These are phyloP conservation scores for Leavenworthia alabamica DNA, from an alignment of 345 rosid genomes.

Conservation along the genomic window DNA sequence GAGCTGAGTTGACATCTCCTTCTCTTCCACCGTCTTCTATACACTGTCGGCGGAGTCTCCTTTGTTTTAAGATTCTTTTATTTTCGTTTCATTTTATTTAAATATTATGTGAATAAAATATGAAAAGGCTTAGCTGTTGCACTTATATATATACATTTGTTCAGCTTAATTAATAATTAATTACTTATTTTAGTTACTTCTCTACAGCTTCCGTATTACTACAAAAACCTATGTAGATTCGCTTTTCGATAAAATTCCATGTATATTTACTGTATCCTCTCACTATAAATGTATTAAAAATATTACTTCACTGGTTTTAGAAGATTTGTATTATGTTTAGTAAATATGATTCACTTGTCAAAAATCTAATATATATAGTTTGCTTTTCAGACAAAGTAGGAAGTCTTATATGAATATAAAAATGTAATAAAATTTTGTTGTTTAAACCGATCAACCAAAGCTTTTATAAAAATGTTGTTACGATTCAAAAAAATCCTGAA, in stretches of 20 bases:
- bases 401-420: not conserved
- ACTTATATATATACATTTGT: constrained; percentile 26
- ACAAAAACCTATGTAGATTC: constrained; percentile 29
- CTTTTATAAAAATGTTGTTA: not conserved
- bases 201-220: constrained; percentile 26
- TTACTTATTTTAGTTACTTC: constrained; percentile 30
- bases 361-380: not conserved
- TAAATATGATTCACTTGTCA: not conserved
- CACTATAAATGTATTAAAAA: not conserved
- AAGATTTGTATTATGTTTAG: not conserved
- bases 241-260: constrained; percentile 18
- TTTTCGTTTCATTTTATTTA: not conserved
- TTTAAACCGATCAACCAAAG: not conserved
- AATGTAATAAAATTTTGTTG: not conserved
- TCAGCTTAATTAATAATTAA: not conserved
- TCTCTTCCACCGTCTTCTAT: constrained; percentile 23
- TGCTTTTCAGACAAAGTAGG: not conserved
- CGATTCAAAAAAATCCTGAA: constrained; percentile 20
- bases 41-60: constrained; percentile 35
- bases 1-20: constrained; percentile 17
- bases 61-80: constrained; percentile 1
- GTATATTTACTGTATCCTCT: not conserved
- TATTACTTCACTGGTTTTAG: not conserved
- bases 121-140: constrained; percentile 28
- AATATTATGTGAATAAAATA: constrained; percentile 13